These are phyloP conservation scores for Limnanthes douglasii DNA, from an alignment of 345 rosid species.

Conservation along the genomic window DNA sequence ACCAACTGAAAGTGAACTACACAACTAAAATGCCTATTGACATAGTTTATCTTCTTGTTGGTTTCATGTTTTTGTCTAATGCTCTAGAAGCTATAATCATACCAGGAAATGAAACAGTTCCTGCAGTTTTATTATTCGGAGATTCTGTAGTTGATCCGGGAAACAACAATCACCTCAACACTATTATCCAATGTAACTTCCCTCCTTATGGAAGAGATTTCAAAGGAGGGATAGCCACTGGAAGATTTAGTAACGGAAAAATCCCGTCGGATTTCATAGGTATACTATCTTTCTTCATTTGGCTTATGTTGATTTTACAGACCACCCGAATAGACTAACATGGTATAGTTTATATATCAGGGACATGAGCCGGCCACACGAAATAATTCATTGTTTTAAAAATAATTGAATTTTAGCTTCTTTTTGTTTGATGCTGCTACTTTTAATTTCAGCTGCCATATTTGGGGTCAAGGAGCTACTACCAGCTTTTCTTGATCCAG, in stretches of 20 bases:
- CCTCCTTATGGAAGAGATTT: conserved; percentile 56
- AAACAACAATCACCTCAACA: conserved; percentile 28
- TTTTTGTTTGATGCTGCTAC: no score
- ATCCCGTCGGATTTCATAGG: conserved; percentile 28
- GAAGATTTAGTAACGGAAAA: conserved; percentile 54
- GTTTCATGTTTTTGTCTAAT: no score
- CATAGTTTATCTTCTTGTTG: conserved; percentile 5
- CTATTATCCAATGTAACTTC: conserved; percentile 33
- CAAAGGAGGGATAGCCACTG: conserved; percentile 39
- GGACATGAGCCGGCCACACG: no score
- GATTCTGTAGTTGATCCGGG: conserved; percentile 48
- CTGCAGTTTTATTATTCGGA: conserved; percentile 30
- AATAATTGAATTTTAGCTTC: no score
- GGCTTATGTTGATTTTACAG: no score
- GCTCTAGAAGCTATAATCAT: no score
- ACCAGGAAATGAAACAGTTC: conserved; percentile 13
- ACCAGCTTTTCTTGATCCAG: conserved; percentile 24
- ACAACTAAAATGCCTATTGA: no score
- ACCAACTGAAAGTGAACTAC: no score
- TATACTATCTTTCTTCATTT: no score
- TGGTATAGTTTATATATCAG: no score
- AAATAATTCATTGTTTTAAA: no score
- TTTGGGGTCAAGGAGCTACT: conserved; percentile 15
- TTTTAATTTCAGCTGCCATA: conserved; percentile 11
- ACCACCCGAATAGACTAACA: no score